Evolutionary conservation across 495 filamentous ascomycete species (phyloP), one percentile per base, ranked within the genome.

Genomic region (Mytilinidion resinicola): DNA sequence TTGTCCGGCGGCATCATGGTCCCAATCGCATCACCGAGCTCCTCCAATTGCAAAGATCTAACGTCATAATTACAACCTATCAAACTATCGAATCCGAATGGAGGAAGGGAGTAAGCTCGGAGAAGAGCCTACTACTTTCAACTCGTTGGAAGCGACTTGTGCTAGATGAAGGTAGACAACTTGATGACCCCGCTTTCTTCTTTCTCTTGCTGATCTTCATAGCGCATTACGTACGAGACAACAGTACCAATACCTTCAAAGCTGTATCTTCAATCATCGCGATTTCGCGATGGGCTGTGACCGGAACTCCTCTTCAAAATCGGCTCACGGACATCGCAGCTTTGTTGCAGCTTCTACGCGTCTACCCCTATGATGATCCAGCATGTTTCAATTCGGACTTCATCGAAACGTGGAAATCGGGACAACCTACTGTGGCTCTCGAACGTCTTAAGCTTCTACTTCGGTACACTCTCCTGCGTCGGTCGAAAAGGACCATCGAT

Each of bases 301-400:
- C 70, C 1, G 74, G 71, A 1, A 78, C 74, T 0, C 75, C 75
- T 0, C 72, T 78, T 0, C 75, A 78, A 44, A 78, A 78, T 37
- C 64, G 62, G 0, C 63, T 78, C 0, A 54, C 49, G 4, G 75
- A 78, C 39, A 59, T 78, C 11, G 67, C 63, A 6, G 59, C 67
- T 0, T 57, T 74, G 6, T 61, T 78, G 7, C 71, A 70, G 42
- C 78, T 79, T 52, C 65, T 79, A 9, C 62, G 55, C 9, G 69
- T 59, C 7, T 62, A 68, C 42, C 77, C 76, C 10, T 79, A 77
- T 44, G 48, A 57, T 14, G 70, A 78, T 20, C 62, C 35, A 2
- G 69, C 55, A 33, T 14, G 25, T 2, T 78, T 76, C 42, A 71
- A 71, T 9, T 15, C 59, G 1, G 65, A 74, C 30, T 70, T 78